Percentiles rank a stretch among this genome's conserved stretches.
Evolutionary conservation across 805 yeast species (phyloP).

Genomic region (Lipomyces yamadae): DNA sequence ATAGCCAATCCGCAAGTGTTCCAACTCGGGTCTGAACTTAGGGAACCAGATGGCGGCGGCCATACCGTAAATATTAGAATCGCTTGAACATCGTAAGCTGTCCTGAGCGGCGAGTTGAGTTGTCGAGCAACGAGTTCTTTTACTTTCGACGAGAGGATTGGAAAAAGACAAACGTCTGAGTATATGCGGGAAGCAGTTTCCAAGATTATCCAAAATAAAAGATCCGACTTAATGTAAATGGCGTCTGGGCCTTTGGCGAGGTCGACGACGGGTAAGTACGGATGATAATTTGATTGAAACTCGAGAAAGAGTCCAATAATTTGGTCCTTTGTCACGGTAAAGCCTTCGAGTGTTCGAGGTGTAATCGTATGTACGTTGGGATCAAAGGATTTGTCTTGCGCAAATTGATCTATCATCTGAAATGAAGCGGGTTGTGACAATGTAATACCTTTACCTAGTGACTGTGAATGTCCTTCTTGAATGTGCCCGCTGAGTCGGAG

Average conservation of each 20-base stretch:
- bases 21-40: slow-evolving; percentile 96
- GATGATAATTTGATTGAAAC: slow-evolving; percentile 78
- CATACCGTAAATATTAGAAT: slow-evolving; percentile 84
- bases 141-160: slow-evolving; percentile 23
- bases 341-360: slow-evolving; percentile 73
- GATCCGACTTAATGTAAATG: slow-evolving; percentile 78
- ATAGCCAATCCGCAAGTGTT: slow-evolving; percentile 91
- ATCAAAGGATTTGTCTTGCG: neutral
- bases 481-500: neutral
- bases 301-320: slow-evolving; percentile 69
- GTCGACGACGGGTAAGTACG: slow-evolving; percentile 86
- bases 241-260: slow-evolving; percentile 79
- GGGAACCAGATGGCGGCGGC: slow-evolving; percentile 95
- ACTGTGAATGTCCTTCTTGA: neutral
- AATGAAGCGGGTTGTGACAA: neutral
- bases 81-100: slow-evolving; percentile 94
- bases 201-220: slow-evolving; percentile 92
- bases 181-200: slow-evolving; percentile 78
- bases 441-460: neutral
- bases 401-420: neutral
- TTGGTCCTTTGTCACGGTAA: slow-evolving; percentile 62
- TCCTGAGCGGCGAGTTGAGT: slow-evolving; percentile 54
- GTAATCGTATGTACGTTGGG: slow-evolving; percentile 38
- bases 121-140: slow-evolving; percentile 35
- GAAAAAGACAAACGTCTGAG: slow-evolving; percentile 43